Conservation (phyloP, 2,329 filamentous ascomycete species). For the Amauroascus verrucosus region DNA sequence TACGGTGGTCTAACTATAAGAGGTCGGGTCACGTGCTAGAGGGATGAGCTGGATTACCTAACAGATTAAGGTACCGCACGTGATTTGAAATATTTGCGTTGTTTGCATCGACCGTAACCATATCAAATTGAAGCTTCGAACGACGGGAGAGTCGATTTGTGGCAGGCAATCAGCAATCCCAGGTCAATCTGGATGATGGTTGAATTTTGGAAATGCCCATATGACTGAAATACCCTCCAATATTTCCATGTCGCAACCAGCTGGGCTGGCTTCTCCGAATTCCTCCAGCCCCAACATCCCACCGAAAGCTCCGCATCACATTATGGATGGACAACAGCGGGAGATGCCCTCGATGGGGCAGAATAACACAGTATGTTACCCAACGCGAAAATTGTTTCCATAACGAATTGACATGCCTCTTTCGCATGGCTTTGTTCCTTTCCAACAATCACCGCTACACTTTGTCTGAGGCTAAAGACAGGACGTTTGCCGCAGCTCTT, state of each 20-base stretch:
- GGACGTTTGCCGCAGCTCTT: not conserved
- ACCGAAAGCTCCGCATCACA: not conserved
- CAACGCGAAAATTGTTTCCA: not conserved
- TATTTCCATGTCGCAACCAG: conserved; percentile 1
- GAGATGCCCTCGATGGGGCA: conserved; percentile 7
- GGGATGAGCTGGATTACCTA: too few relatives aligned
- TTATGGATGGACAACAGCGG: not conserved
- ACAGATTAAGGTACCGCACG: too few relatives aligned
- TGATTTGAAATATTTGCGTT: too few relatives aligned
- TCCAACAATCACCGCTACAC: not conserved
- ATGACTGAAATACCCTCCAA: conserved; percentile 11
- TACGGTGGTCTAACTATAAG: too few relatives aligned
- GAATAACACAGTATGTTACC: conserved; percentile 13
- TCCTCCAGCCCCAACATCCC: not conserved
- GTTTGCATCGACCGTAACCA: conserved; percentile 15
- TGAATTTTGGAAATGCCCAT: not conserved
- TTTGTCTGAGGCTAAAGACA: not conserved
- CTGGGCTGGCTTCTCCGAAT: not conserved
- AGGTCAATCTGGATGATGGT: conserved; percentile 1
- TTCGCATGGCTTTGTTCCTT: not conserved
- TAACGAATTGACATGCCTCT: not conserved
- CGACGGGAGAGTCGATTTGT: not conserved
- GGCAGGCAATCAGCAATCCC: not conserved
- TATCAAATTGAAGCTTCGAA: not conserved
- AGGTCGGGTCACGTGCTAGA: too few relatives aligned